Evolutionary conservation across 2,329 filamentous ascomycete genomes (phyloP), one percentile per base, ranked within the genome.

Genomic region (Nemania sp.): DNA sequence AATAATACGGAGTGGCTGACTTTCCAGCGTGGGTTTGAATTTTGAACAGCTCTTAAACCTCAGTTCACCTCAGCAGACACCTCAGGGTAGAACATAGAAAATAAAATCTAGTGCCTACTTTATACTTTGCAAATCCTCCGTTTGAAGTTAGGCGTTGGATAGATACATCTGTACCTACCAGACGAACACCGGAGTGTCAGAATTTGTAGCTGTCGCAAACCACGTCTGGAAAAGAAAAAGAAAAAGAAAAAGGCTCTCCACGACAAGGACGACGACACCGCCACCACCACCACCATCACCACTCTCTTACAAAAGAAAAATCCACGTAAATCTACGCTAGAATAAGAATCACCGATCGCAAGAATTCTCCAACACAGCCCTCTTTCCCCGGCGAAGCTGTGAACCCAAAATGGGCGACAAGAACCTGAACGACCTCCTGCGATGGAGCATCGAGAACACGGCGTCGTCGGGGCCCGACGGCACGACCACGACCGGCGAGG

Each of bases 361-460:
- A 62, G 17, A 50, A 5, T 10, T 7, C 2, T 32, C 32, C 20
- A 21, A 35, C 12, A 18, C n/a, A 21, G 18, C 3, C 45, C 12
- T 4, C 12, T 49, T 45, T n/a, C 10, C 13, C 25, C 35, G 10
- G 15, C 20, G 20, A 45, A 20, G 12, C 20, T 11, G 25, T 12
- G 55, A 43, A 54, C 17, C 13, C 25, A 63, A 60, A 54, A 70
- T 71, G 81, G 75, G 81, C 84, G 77, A 87, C 83, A 75, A 81
- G 60, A 76, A 83, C 67, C 82, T 94, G 73, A 92, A 91, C 78
- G 83, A 87, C 57, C 87, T 94, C 75, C 86, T 95, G 62, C 89
- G 90, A 83, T 95, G 91, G 91, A 83, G 87, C 69, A 81, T 84
- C 69, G 78, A 83, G 70, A 81, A 83, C 73, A 76, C 79, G 18